Evolutionary conservation across 352 stramenopile species (phyloP), one percentile per base, ranked within the genome.

Genomic region (Pythium biforme): DNA sequence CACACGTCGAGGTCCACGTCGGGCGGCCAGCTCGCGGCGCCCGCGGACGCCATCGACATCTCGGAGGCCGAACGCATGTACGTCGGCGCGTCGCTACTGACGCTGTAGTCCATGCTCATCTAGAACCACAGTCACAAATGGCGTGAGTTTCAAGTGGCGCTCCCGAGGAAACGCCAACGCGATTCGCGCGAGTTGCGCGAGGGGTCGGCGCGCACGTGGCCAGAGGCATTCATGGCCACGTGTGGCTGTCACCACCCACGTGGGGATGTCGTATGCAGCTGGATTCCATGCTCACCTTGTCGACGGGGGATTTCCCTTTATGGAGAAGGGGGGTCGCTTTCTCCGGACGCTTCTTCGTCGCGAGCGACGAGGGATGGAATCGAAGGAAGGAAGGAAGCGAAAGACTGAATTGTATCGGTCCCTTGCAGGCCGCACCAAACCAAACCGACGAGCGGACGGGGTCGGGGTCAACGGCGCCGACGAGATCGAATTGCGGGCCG

Each of bases 1-100:
- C 86, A 87, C 25, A 72, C 76, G 55, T 90, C 78, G 17, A 95
- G 54, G 55, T 95, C 84, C 27, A 94, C 80, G 45, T 95, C 84
- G 0, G 61, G 68, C 11, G 86, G 84, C 86, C 86, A 95, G 25
- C 60, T 63, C 46, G 47, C 60, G 33, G 52, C 37, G 14, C 48
- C 27, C 69, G 73, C 2, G 4, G 64, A 20, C 15, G 17, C 39
- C 25, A 59, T 10, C 34, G 53, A 59, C 53, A 40, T 27, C 25
- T 50, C 59, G 40, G 55, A 50, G 29, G 59, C 53, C 50, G 59
- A 72, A 17, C 54, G 58, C 47, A 40, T 6, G 39, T 59, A 57
- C 54, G 52, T 51, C 20, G 60, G 25, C n/a, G 49, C 37, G 19
- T 56, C 58, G 26, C 26, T 47, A 22, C 29, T 25, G 59, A 40